Percentiles rank a stretch among this genome's conserved stretches.
These are phyloP conservation scores for Epichloe gansuensis DNA, from an alignment of 2,329 filamentous ascomycete species.

Conservation along the genomic window DNA sequence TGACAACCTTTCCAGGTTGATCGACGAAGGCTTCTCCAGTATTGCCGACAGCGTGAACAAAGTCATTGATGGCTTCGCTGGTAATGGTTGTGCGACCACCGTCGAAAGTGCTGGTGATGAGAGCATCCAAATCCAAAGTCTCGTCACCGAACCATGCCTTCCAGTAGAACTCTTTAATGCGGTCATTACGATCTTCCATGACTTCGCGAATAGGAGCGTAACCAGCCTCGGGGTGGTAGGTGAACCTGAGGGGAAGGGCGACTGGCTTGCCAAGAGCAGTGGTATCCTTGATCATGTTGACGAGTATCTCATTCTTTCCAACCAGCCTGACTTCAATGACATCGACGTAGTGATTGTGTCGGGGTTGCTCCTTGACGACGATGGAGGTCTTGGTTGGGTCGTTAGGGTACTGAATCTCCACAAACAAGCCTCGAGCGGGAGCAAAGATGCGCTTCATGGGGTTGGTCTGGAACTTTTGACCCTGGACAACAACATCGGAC, in stretches of 20 bases:
- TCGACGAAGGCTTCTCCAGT: slow-evolving; percentile 96
- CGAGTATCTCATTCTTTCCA: slow-evolving; percentile 65
- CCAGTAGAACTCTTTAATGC: slow-evolving; percentile 99
- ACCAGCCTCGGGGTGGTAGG: slow-evolving; percentile 86
- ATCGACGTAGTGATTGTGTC: slow-evolving; percentile 75
- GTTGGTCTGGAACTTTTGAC: slow-evolving; percentile 94
- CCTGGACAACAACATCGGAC: slow-evolving; percentile 87
- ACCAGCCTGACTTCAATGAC: slow-evolving; percentile 76
- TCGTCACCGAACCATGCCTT: slow-evolving; percentile 92
- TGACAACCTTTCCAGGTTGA: slow-evolving; percentile 83
- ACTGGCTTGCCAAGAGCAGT: slow-evolving; percentile 74
- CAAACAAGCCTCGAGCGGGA: slow-evolving; percentile 72
- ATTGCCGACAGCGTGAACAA: slow-evolving; percentile 97
- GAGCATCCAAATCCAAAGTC: slow-evolving; percentile 66
- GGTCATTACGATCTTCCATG: slow-evolving; percentile 91
- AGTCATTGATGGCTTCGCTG: slow-evolving; percentile 89
- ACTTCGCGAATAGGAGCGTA: slow-evolving; percentile 97
- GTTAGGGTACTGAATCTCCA: slow-evolving; percentile 76
- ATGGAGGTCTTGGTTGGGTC: slow-evolving; percentile 77
- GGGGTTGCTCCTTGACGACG: slow-evolving; percentile 73
- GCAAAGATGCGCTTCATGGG: slow-evolving; percentile 86
- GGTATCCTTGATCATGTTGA: slow-evolving; percentile 88
- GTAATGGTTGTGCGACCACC: slow-evolving; percentile 82
- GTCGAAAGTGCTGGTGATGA: slow-evolving; percentile 79
- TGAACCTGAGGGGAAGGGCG: slow-evolving; percentile 78